These are phyloP conservation scores for Cryptococcus sp. DNA, from an alignment of 1,284 basidiomycete genomes.

Conservation along the genomic window DNA sequence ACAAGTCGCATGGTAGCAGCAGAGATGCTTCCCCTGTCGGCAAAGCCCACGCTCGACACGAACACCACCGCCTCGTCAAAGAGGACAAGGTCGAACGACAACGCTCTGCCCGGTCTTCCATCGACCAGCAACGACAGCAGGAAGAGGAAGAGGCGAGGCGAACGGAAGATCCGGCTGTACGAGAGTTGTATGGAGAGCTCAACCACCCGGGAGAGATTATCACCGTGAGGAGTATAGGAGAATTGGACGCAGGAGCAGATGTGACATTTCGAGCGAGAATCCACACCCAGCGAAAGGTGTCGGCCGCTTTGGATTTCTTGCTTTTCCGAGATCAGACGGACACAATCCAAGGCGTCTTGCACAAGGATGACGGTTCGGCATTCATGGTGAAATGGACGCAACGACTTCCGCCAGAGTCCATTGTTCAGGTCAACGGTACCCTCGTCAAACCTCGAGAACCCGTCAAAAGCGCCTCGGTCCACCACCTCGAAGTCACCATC, in stretches of 20 bases:
- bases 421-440: constrained; percentile 50
- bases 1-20: background rate
- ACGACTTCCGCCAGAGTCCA: constrained; percentile 47
- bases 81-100: constrained; percentile 13
- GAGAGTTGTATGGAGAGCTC: constrained; percentile 15
- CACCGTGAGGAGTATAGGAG: constrained; percentile 14
- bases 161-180: constrained; percentile 8
- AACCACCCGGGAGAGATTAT: constrained; percentile 14
- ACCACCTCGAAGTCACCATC: constrained; percentile 50
- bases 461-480: constrained; percentile 47
- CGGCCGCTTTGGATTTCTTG: constrained; percentile 50
- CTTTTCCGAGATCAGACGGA: constrained; percentile 49
- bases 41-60: constrained; percentile 9
- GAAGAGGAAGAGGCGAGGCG: constrained; percentile 7
- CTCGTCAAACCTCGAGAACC: constrained; percentile 48
- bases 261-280: constrained; percentile 29
- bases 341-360: constrained; percentile 51
- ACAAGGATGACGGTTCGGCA: constrained; percentile 21
- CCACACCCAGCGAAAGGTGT: constrained; percentile 22
- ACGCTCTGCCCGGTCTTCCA: constrained; percentile 8
- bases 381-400: constrained; percentile 52
- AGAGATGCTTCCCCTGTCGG: background rate
- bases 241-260: constrained; percentile 14
- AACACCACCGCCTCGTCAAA: constrained; percentile 9
- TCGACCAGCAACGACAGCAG: constrained; percentile 7